Conservation (phyloP, 352 stramenopile species). For the Thalassiosira hispida region DNA sequence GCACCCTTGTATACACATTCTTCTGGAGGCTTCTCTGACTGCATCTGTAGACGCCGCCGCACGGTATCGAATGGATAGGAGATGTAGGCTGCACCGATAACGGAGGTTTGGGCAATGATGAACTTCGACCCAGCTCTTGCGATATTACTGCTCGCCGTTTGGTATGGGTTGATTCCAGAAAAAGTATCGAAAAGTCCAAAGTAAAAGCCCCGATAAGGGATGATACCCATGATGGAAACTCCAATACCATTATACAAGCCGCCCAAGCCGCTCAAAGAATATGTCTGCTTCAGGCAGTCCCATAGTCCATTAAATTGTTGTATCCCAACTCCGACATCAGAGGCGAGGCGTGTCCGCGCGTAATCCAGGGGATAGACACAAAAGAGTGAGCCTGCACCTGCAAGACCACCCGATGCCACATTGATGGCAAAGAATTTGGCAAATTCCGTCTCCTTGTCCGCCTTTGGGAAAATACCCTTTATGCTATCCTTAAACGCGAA, state of each 20-base stretch:
- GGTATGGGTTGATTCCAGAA: slow-evolving; percentile 91
- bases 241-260: slow-evolving; percentile 99
- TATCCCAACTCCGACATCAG: slow-evolving; percentile 97
- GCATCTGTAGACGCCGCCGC: slow-evolving; percentile 90
- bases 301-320: slow-evolving; percentile 97
- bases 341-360: slow-evolving; percentile 97
- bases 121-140: slow-evolving; percentile 87
- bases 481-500: slow-evolving; percentile 92
- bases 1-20: slow-evolving; percentile 98
- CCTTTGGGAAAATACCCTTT: slow-evolving; percentile 89
- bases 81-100: slow-evolving; percentile 86
- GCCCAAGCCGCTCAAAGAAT: slow-evolving; percentile 85
- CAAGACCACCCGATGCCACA: slow-evolving; percentile 96
- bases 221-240: slow-evolving; percentile 97
- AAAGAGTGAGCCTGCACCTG: slow-evolving; percentile 94
- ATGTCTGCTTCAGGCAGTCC: slow-evolving; percentile 97
- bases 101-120: slow-evolving; percentile 85
- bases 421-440: slow-evolving; percentile 98
- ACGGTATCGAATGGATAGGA: slow-evolving; percentile 91
- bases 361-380: slow-evolving; percentile 98
- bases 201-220: slow-evolving; percentile 98
- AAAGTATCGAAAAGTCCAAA: slow-evolving; percentile 98
- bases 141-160: slow-evolving; percentile 85
- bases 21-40: slow-evolving; percentile 91
- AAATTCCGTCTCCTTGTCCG: slow-evolving; percentile 96